Evolutionary conservation across 169 alveolate genomes (phyloP).

Genomic region (Besnoitia besnoiti): DNA sequence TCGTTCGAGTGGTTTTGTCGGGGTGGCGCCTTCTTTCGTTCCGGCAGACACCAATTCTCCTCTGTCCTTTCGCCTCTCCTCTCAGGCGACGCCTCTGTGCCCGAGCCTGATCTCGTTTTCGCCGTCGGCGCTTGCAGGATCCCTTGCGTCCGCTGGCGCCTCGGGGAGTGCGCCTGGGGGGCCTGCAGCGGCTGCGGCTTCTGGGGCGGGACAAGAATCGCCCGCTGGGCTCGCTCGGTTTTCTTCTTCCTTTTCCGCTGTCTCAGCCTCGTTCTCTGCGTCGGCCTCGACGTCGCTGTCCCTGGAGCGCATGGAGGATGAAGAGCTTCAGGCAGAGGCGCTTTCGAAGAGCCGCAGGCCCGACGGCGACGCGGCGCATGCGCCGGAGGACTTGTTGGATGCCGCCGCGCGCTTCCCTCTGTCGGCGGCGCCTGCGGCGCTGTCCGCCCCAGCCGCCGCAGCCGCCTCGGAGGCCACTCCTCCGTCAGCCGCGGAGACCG

Average conservation of each 20-base stretch:
- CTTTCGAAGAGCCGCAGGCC: not conserved
- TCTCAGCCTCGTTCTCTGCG: not conserved
- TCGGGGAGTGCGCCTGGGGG: no score
- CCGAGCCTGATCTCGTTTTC: not conserved
- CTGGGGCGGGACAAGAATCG: no score
- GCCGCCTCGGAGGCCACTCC: not conserved
- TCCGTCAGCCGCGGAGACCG: not conserved
- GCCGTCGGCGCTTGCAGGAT: not conserved
- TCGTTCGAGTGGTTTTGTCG: not conserved
- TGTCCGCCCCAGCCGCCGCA: not conserved
- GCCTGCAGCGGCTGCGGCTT: no score
- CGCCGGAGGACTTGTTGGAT: not conserved
- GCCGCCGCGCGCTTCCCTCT: not conserved
- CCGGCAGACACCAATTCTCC: not conserved
- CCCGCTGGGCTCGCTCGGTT: not conserved
- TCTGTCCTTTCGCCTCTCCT: not conserved
- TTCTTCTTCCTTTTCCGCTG: not conserved
- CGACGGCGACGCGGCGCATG: not conserved
- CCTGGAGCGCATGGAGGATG: not conserved
- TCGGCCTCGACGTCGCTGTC: not conserved
- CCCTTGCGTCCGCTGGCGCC: not conserved
- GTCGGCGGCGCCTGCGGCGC: not conserved
- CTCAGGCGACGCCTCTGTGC: not conserved
- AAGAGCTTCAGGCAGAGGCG: slow-evolving; percentile 13
- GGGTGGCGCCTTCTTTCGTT: not conserved